A percentile compares a stretch with the other conserved stretches of the same genome.
Conservation (phyloP, 768 basidiomycete species). For the Obba rivulosa region DNA sequence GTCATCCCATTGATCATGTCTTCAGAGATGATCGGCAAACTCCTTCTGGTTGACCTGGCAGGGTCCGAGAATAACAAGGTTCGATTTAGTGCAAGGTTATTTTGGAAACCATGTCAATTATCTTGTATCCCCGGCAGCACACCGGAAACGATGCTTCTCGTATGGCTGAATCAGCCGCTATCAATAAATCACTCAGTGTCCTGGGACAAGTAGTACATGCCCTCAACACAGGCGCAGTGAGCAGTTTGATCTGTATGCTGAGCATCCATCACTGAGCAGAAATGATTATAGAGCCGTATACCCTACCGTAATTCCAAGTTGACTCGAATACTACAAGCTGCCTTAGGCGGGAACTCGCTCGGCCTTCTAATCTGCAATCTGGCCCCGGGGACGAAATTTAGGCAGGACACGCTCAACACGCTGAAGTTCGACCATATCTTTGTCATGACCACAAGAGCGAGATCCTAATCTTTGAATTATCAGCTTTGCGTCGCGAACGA, state of each 20-base stretch:
- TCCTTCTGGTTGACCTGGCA: constrained; percentile 85
- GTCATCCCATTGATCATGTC: neutral
- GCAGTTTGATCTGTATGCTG: constrained; percentile 10
- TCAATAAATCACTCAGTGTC: constrained; percentile 85
- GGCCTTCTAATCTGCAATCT: constrained; percentile 84
- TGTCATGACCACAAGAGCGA: neutral
- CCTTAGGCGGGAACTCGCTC: constrained; percentile 75
- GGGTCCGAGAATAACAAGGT: constrained; percentile 91
- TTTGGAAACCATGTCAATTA: too few species aligned
- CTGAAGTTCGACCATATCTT: constrained; percentile 52
- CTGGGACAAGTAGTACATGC: constrained; percentile 87
- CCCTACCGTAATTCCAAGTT: constrained; percentile 90
- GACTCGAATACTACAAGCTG: constrained; percentile 86
- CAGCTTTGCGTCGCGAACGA: constrained; percentile 78
- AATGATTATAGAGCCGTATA: constrained; percentile 56
- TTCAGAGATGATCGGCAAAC: constrained; percentile 65
- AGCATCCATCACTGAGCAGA: constrained; percentile 1
- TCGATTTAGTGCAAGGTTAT: too few species aligned
- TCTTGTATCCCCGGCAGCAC: constrained; percentile 32
- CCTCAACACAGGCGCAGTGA: constrained; percentile 64
- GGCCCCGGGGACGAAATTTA: constrained; percentile 75
- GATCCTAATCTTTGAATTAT: constrained; percentile 1
- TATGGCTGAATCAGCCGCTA: constrained; percentile 84
- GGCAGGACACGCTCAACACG: constrained; percentile 86
- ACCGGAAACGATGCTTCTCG: constrained; percentile 85